phyloP scores from a whole-genome alignment of 2,329 filamentous ascomycete species.

The Penicillium freii region DNA sequence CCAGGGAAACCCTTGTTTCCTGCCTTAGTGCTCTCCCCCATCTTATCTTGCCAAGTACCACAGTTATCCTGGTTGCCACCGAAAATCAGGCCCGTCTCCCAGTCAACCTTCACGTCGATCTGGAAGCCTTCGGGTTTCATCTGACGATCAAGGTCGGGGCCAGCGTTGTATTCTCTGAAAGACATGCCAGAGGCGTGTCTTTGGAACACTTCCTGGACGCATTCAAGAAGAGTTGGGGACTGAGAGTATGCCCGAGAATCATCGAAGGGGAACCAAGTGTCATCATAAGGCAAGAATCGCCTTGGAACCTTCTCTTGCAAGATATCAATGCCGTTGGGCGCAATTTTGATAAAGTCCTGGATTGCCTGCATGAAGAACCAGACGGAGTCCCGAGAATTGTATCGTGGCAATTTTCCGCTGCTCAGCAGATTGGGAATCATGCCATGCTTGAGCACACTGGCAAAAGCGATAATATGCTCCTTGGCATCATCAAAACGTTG shows the following conservation, averaged over 20 bases:
- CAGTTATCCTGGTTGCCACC: conserved; percentile 94
- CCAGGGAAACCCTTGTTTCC: conserved; percentile 90
- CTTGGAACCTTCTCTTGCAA: conserved; percentile 75
- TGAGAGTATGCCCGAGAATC: conserved; percentile 83
- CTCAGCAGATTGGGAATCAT: conserved; percentile 96
- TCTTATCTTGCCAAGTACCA: conserved; percentile 99
- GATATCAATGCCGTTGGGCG: conserved; percentile 70
- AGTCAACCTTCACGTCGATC: conserved; percentile 86
- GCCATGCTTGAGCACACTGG: conserved; percentile 93
- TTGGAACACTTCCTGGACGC: conserved; percentile 91
- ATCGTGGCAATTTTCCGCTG: conserved; percentile 79
- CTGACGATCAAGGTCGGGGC: conserved; percentile 80
- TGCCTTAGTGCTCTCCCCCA: conserved; percentile 94
- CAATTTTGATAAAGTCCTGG: conserved; percentile 84
- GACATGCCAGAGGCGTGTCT: conserved; percentile 86
- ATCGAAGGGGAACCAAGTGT: conserved; percentile 83
- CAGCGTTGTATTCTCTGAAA: conserved; percentile 93
- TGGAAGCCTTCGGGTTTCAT: conserved; percentile 93
- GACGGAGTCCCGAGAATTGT: conserved; percentile 93
- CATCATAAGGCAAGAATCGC: conserved; percentile 90
- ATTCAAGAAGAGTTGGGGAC: conserved; percentile 77
- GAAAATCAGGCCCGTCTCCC: conserved; percentile 85
- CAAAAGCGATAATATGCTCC: conserved; percentile 93
- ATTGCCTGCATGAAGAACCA: conserved; percentile 98
- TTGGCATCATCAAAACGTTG: conserved; percentile 84